Conservation (phyloP, 768 basidiomycete genomes). For the Termitomyces sp. region DNA sequence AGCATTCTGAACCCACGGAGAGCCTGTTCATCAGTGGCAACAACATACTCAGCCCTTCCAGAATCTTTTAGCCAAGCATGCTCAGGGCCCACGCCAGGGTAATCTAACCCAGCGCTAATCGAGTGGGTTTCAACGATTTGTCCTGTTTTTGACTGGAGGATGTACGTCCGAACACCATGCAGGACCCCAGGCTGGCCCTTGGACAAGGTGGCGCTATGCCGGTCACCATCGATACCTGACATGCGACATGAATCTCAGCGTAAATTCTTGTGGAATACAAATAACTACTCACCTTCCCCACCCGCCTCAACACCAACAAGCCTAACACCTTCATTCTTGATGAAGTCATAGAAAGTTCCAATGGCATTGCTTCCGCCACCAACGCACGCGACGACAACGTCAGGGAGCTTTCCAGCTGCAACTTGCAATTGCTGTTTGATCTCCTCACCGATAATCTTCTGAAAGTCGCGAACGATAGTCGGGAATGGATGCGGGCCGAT, state of each 20-base stretch:
- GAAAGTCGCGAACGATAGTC: conserved; percentile 98
- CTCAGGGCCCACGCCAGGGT: conserved; percentile 97
- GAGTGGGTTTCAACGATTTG: conserved; percentile 98
- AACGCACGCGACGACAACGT: conserved; percentile 94
- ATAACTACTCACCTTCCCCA: conserved; percentile 68
- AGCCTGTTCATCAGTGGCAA: conserved; percentile 92
- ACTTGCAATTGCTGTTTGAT: conserved; percentile 84
- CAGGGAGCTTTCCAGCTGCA: conserved; percentile 80
- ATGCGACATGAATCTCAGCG: not conserved
- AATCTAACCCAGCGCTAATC: conserved; percentile 93
- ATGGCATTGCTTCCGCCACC: conserved; percentile 98
- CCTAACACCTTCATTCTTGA: conserved; percentile 79
- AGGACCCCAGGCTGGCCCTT: conserved; percentile 92
- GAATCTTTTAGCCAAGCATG: conserved; percentile 97
- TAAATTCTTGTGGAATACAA: not conserved
- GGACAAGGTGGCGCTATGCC: conserved; percentile 91
- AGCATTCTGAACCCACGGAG: conserved; percentile 88
- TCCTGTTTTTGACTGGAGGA: conserved; percentile 83
- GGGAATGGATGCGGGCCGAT: conserved; percentile 99
- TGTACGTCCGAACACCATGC: conserved; percentile 94
- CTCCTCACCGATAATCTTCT: conserved; percentile 86
- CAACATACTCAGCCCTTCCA: conserved; percentile 89
- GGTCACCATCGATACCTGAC: conserved; percentile 74
- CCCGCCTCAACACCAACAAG: conserved; percentile 96
- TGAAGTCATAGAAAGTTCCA: conserved; percentile 97